Base-by-base conservation (phyloP, 208 protist species). In the Novymonas esmeraldas region DNA sequence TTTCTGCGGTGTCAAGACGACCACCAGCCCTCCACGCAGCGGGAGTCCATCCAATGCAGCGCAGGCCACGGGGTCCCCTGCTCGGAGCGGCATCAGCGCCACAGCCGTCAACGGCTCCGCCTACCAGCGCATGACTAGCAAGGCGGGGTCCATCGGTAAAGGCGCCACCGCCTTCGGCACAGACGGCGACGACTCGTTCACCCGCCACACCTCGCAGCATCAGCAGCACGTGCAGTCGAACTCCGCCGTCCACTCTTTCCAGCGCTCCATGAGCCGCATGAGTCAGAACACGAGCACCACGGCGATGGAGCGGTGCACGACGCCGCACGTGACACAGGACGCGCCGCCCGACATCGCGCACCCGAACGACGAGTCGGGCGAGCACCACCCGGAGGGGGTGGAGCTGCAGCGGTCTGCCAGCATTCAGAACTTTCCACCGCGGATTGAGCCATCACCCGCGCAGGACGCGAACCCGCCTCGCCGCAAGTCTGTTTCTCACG, bases 381-480 rank as follows among this genome's bases (percentile, higher is more conserved):
- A 91, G 62, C 52, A 59, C 48, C 67, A 76, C 56, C 89, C 89
- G 14, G 79, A 76, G 36, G 89, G 85, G 31, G 82, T 82, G 41
- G 50, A 68, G 48, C 75, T 95, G 57, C 89, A 95, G 79, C 82
- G 82, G 9, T 95, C 89, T 10, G 81, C 79, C 14, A 80, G 58
- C 50, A 72, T 83, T 16, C 49, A 80, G 6, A 87, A 67, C 60
- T 91, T 82, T 39, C 84, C 82, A 3, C 82, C 86, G 13, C 46
- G 79, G 48, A 83, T 95, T 49, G 85, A 89, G 51, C 89, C 85
- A 9, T 86, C 79, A 11, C 89, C 89, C 6, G 68, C 78, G n/a
- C 85, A 84, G 56, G 89, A 95, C 69, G 41, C 55, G 9, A 80
- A 93, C 73, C 89, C 82, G 42, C 89, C 89, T 9, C 70, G 79